Percentiles rank a stretch among this genome's conserved stretches.
These are phyloP conservation scores for Helminthosporium solani DNA, from an alignment of 2,329 filamentous ascomycete genomes.

Conservation along the genomic window DNA sequence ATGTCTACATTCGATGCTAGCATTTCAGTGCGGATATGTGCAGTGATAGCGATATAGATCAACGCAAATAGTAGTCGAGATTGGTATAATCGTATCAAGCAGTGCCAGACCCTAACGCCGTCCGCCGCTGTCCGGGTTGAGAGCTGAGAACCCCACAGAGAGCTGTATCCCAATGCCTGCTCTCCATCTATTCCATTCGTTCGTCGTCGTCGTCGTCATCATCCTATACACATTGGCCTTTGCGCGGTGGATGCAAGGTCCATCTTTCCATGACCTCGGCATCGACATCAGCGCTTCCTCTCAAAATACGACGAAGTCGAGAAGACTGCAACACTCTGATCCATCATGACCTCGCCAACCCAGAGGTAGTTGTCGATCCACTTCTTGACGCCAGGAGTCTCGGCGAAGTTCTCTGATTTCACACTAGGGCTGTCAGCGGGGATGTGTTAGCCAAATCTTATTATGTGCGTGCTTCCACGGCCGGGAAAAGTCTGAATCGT, in stretches of 20 bases:
- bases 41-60: not conserved
- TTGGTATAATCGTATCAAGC: conserved; percentile 3
- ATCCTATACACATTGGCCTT: not conserved
- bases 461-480: not conserved
- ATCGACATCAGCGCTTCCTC: conserved; percentile 60
- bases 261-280: not conserved
- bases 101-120: conserved; percentile 15
- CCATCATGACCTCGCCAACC: conserved; percentile 97
- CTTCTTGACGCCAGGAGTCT: conserved; percentile 77
- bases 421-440: conserved; percentile 66
- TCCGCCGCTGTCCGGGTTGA: conserved; percentile 6
- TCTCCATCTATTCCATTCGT: not conserved
- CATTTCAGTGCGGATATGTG: not conserved
- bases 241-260: not conserved
- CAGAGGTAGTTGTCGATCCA: conserved; percentile 95
- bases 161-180: not conserved
- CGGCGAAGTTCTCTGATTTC: conserved; percentile 80
- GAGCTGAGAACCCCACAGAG: not conserved
- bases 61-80: conserved; percentile 2
- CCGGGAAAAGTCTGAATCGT: not conserved
- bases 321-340: conserved; percentile 90
- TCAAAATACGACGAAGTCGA: conserved; percentile 89
- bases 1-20: not conserved
- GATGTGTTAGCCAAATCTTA: conserved; percentile 46
- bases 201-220: too few relatives aligned